phyloP scores from a whole-genome alignment of 176 grass and related monocot species.

The Paspalum vaginatum region DNA sequence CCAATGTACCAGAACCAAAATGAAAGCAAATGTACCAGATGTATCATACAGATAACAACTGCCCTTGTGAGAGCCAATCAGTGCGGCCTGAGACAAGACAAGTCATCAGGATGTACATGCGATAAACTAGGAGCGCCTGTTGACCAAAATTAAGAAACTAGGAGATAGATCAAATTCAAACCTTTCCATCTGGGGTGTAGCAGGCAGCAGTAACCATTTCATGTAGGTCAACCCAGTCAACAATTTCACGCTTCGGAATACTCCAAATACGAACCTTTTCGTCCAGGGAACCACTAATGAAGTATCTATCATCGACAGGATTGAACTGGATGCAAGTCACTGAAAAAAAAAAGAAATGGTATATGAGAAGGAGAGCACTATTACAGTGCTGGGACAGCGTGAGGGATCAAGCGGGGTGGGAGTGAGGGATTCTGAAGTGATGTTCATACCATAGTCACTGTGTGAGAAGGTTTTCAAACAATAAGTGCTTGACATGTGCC shows the following conservation, averaged over 20 bases:
- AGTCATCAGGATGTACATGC: slow-evolving; percentile 30
- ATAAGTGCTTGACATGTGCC: slow-evolving; percentile 93
- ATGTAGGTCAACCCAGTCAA: slow-evolving; percentile 97
- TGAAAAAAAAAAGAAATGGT: slow-evolving; percentile 46
- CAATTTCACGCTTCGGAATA: slow-evolving; percentile 89
- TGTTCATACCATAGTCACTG: slow-evolving; percentile 76
- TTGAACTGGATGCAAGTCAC: slow-evolving; percentile 99
- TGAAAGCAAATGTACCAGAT: slow-evolving; percentile 59
- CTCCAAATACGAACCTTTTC: slow-evolving; percentile 97
- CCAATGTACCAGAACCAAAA: slow-evolving; percentile 3
- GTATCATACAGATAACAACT: slow-evolving; percentile 92
- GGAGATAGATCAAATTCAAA: slow-evolving; percentile 44
- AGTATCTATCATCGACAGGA: slow-evolving; percentile 98
- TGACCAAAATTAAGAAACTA: slow-evolving; percentile 32
- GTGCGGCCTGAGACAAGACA: slow-evolving; percentile 61
- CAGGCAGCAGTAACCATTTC: slow-evolving; percentile 98
- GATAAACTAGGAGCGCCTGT: slow-evolving; percentile 17
- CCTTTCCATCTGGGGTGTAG: slow-evolving; percentile 95
- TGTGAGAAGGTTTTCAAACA: slow-evolving; percentile 97
- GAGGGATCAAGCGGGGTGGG: too few relatives aligned
- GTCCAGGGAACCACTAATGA: slow-evolving; percentile 98
- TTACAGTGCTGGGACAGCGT: background rate
- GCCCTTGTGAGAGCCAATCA: slow-evolving; percentile 90
- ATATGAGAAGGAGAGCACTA: slow-evolving; percentile 24
- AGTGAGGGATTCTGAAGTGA: slow-evolving; percentile 35